Evolutionary conservation across 2,329 filamentous ascomycete species (phyloP).

Genomic region (Septoria linicola): DNA sequence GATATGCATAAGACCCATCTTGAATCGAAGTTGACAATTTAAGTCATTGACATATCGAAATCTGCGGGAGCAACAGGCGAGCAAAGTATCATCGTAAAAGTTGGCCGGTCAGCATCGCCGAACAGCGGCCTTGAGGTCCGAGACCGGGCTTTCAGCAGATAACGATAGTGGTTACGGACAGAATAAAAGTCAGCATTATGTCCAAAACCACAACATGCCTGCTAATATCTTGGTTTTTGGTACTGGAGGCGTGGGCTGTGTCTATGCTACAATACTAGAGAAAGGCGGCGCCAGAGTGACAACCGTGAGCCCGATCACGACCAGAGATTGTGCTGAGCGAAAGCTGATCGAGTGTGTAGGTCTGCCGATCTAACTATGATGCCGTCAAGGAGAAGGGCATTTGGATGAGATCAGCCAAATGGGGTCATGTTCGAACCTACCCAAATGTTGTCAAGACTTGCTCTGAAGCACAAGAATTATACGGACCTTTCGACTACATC

Average conservation of each 20-base stretch:
- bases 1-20: too few species aligned
- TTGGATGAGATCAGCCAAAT: slow-evolving; percentile 42
- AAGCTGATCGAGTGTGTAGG: neutral
- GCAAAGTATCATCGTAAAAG: too few species aligned
- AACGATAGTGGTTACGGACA: neutral
- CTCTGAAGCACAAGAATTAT: slow-evolving; percentile 37
- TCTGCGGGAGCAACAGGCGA: too few species aligned
- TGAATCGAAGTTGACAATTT: too few species aligned
- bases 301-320: slow-evolving; percentile 26
- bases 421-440: slow-evolving; percentile 38
- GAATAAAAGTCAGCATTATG: slow-evolving; percentile 11
- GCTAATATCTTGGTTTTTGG: slow-evolving; percentile 41
- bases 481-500: slow-evolving; percentile 49
- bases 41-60: too few species aligned
- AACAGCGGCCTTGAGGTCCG: neutral
- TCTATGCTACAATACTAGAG: slow-evolving; percentile 45
- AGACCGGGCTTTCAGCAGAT: neutral
- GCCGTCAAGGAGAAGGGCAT: slow-evolving; percentile 43
- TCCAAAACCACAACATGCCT: neutral
- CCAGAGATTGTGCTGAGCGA: too few species aligned
- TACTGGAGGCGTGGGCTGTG: slow-evolving; percentile 43
- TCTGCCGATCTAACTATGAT: slow-evolving; percentile 47
- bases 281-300: slow-evolving; percentile 40
- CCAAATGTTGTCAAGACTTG: slow-evolving; percentile 39
- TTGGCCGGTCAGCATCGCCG: too few species aligned